phyloP scores from a whole-genome alignment of 768 basidiomycete genomes.

The Boletus rufocinnamomeus region DNA sequence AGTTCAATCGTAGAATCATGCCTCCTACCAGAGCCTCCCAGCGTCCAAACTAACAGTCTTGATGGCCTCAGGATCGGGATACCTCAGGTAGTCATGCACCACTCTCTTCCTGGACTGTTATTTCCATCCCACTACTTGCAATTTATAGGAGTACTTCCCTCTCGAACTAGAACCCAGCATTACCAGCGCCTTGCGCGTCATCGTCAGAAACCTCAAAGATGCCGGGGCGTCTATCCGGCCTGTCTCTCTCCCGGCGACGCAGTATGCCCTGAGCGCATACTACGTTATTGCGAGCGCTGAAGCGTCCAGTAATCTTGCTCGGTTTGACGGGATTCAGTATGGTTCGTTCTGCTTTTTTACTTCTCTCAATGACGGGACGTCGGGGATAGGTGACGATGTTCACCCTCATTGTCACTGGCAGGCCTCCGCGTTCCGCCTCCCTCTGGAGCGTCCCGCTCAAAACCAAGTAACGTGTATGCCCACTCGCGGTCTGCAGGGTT shows the following conservation, averaged over 20 bases:
- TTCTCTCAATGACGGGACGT: not conserved
- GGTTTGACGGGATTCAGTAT: slow-evolving; percentile 87
- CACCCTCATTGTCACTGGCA: slow-evolving; percentile 24
- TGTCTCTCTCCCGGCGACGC: slow-evolving; percentile 69
- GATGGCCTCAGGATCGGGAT: slow-evolving; percentile 70
- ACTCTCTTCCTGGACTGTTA: not conserved
- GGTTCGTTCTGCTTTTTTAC: slow-evolving; percentile 46
- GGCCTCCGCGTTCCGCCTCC: slow-evolving; percentile 53
- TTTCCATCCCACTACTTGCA: not conserved
- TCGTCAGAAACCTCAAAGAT: slow-evolving; percentile 43
- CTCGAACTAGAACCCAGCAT: slow-evolving; percentile 55
- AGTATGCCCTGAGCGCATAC: slow-evolving; percentile 86
- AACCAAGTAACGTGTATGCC: slow-evolving; percentile 62
- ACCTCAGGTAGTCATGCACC: slow-evolving; percentile 54
- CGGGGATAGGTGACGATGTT: not conserved
- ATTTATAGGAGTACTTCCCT: slow-evolving; percentile 75
- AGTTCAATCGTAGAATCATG: slow-evolving; percentile 28
- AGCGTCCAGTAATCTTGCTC: slow-evolving; percentile 87
- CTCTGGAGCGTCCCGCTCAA: slow-evolving; percentile 44
- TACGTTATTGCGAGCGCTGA: slow-evolving; percentile 96
- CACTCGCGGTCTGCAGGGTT: slow-evolving; percentile 69
- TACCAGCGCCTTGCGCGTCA: slow-evolving; percentile 44
- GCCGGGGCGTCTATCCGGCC: slow-evolving; percentile 70
- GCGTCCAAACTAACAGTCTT: slow-evolving; percentile 29
- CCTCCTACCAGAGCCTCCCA: not conserved